phyloP scores from a whole-genome alignment of 2,329 filamentous ascomycete species.

The Sclerotinia trifoliorum region DNA sequence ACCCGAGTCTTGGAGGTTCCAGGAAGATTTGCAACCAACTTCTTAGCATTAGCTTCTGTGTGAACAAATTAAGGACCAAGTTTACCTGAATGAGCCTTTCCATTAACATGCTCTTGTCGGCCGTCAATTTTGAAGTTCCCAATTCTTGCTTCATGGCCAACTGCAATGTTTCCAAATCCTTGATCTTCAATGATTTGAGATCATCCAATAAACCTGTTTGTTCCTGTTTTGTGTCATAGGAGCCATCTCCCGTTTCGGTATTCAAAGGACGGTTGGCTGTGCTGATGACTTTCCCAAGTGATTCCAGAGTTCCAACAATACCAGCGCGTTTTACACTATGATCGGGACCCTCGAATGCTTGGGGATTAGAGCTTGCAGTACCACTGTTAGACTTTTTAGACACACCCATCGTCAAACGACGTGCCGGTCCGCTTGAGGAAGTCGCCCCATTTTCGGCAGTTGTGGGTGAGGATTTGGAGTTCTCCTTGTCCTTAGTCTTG shows the following conservation, averaged over 20 bases:
- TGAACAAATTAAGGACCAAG: not conserved
- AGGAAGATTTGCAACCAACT: constrained; percentile 65
- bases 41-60: constrained; percentile 16
- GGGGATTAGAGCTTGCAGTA: constrained; percentile 11
- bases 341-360: constrained; percentile 25
- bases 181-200: constrained; percentile 50
- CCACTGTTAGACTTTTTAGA: constrained; percentile 13
- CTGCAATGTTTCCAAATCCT: constrained; percentile 61
- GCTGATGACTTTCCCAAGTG: constrained; percentile 40
- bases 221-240: constrained; percentile 50
- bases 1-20: constrained; percentile 51
- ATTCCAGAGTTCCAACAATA: constrained; percentile 25
- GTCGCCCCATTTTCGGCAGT: constrained; percentile 9
- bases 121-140: constrained; percentile 58
- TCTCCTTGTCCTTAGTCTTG: constrained; percentile 24
- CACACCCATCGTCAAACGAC: constrained; percentile 12
- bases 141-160: constrained; percentile 60
- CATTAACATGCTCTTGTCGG: constrained; percentile 79
- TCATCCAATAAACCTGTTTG: constrained; percentile 56
- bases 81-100: constrained; percentile 61
- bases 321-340: constrained; percentile 26
- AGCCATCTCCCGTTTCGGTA: constrained; percentile 61
- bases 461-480: not conserved
- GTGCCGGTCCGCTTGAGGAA: not conserved
- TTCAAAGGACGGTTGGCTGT: constrained; percentile 62